phyloP scores from a whole-genome alignment of 257 asterid species.

The Thymus quinquecostatus region DNA sequence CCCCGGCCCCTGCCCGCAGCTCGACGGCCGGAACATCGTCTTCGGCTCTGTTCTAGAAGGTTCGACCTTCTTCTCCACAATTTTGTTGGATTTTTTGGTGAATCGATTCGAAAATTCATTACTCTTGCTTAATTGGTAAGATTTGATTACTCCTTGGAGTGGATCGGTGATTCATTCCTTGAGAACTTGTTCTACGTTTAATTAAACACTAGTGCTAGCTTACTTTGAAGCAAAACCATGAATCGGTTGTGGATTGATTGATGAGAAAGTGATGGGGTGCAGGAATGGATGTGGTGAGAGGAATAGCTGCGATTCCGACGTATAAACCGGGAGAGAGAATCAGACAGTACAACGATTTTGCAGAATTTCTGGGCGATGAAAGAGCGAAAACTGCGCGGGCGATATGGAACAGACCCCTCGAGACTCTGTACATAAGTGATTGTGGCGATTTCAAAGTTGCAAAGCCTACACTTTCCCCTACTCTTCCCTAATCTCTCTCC shows the following conservation, averaged over 20 bases:
- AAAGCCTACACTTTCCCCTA: slow-evolving; percentile 75
- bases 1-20: slow-evolving; percentile 91
- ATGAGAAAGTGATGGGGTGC: background rate
- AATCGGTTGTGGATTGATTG: background rate
- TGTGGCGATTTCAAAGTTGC: slow-evolving; percentile 78
- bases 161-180: background rate
- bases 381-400: slow-evolving; percentile 86
- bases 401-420: slow-evolving; percentile 81
- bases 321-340: slow-evolving; percentile 75
- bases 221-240: background rate
- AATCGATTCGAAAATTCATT: no score
- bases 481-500: slow-evolving; percentile 52
- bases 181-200: background rate
- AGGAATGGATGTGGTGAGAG: slow-evolving; percentile 86
- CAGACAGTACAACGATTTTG: slow-evolving; percentile 80
- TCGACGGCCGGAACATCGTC: slow-evolving; percentile 80
- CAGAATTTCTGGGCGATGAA: slow-evolving; percentile 83
- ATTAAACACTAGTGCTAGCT: background rate
- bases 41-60: slow-evolving; percentile 94
- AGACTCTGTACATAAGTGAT: slow-evolving; percentile 79
- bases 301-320: slow-evolving; percentile 71
- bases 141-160: no score
- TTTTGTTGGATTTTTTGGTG: background rate
- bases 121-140: no score
- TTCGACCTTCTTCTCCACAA: slow-evolving; percentile 24